Evolutionary conservation across 2,329 filamentous ascomycete genomes (phyloP), one percentile per base, ranked within the genome.

Genomic region (Scytalidium lignicola): DNA sequence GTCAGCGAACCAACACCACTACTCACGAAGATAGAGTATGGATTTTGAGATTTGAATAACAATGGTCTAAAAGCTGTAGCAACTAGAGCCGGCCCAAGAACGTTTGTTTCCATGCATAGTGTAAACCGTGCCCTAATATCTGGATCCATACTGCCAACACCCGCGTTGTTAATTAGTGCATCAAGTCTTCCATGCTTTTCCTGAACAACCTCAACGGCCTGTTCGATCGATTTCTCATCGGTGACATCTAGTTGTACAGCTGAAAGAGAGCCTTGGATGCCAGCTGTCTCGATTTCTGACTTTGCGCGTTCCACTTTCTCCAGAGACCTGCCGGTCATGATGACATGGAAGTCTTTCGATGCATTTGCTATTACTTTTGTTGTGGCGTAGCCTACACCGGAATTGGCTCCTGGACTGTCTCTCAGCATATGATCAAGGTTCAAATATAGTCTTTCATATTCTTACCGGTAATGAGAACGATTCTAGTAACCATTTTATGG

Each of bases 141-240:
- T 6, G 26, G 29, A 22, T 26, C 41, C 10, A 15, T 15, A 18
- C 18, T 32, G 6, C 40, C 42, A 17, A 21, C 32, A 42, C 42
- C 54, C 2, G 55, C 54, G 44, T 58, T 58, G 41, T 51, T 51
- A 19, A 56, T 22, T 2, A 56, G 52, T 19, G 64, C 51, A 46
- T 68, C 62, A 5, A 68, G 54, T 5, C 46, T 58, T 8, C 53
- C 44, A 22, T 41, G 47, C 8, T 51, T 10, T 20, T 44, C 13
- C 23, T 51, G 13, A 17, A 51, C 45, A 7, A 18, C 20, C 15
- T 21, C 21, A n/a, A 20, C 44, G 23, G 49, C 45, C n/a, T 29
- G 10, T 9, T 21, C 18, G 21, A 51, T 47, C 4, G 45, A 51
- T 4, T 26, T 26, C 19, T 45, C 41, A 22, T 51, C 46, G 17